These are phyloP conservation scores for Erodium maritimum DNA, from an alignment of 345 rosid genomes.

Conservation along the genomic window DNA sequence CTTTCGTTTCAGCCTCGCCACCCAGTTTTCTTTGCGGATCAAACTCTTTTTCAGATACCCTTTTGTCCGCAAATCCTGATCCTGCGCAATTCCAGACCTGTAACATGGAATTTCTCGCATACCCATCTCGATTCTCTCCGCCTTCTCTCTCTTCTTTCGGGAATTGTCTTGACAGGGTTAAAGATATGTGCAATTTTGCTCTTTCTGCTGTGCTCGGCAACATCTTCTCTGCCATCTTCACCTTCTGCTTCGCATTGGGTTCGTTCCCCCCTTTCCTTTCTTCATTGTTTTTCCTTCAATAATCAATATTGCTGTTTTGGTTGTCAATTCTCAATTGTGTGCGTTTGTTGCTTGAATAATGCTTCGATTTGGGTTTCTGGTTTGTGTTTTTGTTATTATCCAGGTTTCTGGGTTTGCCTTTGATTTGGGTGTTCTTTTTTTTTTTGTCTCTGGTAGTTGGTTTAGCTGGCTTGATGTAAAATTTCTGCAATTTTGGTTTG, in stretches of 20 bases:
- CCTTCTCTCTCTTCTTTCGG: slow-evolving; percentile 32
- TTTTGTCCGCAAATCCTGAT: not conserved
- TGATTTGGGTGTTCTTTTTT: not conserved
- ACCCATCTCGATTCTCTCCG: slow-evolving; percentile 39
- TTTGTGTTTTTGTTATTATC: too few relatives aligned
- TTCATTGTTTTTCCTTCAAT: not conserved
- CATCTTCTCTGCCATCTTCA: slow-evolving; percentile 82
- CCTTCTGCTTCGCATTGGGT: slow-evolving; percentile 97
- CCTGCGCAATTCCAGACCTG: not conserved
- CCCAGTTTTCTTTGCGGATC: not conserved
- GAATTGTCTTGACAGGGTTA: slow-evolving; percentile 47
- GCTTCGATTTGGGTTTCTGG: too few relatives aligned
- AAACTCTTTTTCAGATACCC: not conserved
- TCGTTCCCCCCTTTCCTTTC: slow-evolving; percentile 13
- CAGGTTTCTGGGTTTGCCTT: not conserved
- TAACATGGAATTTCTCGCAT: slow-evolving; percentile 54
- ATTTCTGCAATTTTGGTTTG: not conserved
- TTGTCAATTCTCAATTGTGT: too few relatives aligned
- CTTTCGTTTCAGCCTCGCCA: slow-evolving; percentile 6
- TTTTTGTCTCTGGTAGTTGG: not conserved
- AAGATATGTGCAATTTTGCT: slow-evolving; percentile 50
- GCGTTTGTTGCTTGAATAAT: not conserved
- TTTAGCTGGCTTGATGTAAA: too few relatives aligned
- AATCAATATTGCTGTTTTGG: too few relatives aligned
- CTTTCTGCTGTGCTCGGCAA: slow-evolving; percentile 71